Percentiles rank a stretch among this genome's conserved stretches.
phyloP scores from a whole-genome alignment of 306 rosid species.

The Senna tora region DNA sequence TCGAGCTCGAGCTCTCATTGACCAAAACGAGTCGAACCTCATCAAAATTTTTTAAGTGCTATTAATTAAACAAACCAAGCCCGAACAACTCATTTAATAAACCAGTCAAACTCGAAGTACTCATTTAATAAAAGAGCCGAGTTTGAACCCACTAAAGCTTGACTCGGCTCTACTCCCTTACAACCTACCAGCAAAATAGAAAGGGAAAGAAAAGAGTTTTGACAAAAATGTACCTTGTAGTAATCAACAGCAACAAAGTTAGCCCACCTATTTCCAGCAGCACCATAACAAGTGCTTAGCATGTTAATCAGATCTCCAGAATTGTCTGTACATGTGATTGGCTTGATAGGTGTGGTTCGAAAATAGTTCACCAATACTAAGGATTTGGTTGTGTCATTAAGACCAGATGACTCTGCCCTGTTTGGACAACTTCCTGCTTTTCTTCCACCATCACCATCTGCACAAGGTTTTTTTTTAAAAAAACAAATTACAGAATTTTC shows the following conservation, averaged over 20 bases:
- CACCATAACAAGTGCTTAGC: conserved; percentile 67
- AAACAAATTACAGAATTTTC: no score
- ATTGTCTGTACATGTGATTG: conserved; percentile 54
- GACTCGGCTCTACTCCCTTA: no score
- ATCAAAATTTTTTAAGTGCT: no score
- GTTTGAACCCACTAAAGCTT: no score
- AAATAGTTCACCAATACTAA: conserved; percentile 80
- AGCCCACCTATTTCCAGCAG: conserved; percentile 75
- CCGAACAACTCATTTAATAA: no score
- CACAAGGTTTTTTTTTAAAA: no score
- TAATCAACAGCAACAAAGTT: conserved; percentile 70
- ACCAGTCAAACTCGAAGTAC: no score
- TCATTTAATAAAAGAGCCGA: no score
- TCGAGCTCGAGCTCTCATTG: no score
- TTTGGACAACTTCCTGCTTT: conserved; percentile 69
- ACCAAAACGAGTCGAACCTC: no score
- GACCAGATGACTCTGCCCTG: conserved; percentile 71
- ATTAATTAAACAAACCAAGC: no score
- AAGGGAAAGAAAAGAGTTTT: not conserved
- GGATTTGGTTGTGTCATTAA: conserved; percentile 70
- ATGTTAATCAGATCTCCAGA: conserved; percentile 57
- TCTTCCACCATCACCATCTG: conserved; percentile 88
- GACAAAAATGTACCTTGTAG: conserved; percentile 55
- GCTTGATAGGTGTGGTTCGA: conserved; percentile 54
- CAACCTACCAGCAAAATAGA: no score